A percentile compares a stretch with the other conserved stretches of the same genome.
Evolutionary conservation across 495 filamentous ascomycete genomes (phyloP).

Genomic region (Xylaria castorea): DNA sequence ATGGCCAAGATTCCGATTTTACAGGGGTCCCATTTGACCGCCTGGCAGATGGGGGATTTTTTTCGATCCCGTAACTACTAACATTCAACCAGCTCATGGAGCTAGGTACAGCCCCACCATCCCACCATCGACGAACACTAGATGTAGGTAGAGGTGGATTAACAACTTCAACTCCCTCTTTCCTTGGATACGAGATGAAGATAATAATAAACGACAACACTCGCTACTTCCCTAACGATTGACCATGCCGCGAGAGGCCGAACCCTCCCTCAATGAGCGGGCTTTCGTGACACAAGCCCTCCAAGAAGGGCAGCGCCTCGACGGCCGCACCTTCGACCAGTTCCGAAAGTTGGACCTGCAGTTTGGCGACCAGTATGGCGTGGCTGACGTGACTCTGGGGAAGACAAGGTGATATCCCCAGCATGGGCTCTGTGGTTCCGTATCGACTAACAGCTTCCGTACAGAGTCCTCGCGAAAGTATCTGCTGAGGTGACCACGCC

Average conservation of each 20-base stretch:
- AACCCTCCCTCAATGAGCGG: conserved; percentile 79
- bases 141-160: conserved; percentile 4
- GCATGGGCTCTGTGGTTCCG: neutral
- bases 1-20: conserved; percentile 30
- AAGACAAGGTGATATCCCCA: conserved; percentile 76
- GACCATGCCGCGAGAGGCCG: conserved; percentile 86
- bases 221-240: conserved; percentile 22
- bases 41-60: conserved; percentile 37
- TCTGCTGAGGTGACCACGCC: conserved; percentile 88
- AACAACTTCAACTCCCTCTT: conserved; percentile 12
- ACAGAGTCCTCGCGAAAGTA: conserved; percentile 80
- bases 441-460: conserved; percentile 20
- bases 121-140: conserved; percentile 25
- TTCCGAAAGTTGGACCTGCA: conserved; percentile 77
- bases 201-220: conserved; percentile 21
- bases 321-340: conserved; percentile 79
- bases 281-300: conserved; percentile 78
- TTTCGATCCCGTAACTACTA: neutral
- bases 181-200: conserved; percentile 30
- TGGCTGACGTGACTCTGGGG: conserved; percentile 86
- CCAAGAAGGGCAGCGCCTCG: conserved; percentile 76
- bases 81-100: neutral
- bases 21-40: conserved; percentile 37
- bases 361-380: conserved; percentile 90
- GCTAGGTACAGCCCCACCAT: conserved; percentile 36